Base-by-base conservation (phyloP, 2,329 filamentous ascomycete genomes). In the Hymenoscyphus fructigenus region DNA sequence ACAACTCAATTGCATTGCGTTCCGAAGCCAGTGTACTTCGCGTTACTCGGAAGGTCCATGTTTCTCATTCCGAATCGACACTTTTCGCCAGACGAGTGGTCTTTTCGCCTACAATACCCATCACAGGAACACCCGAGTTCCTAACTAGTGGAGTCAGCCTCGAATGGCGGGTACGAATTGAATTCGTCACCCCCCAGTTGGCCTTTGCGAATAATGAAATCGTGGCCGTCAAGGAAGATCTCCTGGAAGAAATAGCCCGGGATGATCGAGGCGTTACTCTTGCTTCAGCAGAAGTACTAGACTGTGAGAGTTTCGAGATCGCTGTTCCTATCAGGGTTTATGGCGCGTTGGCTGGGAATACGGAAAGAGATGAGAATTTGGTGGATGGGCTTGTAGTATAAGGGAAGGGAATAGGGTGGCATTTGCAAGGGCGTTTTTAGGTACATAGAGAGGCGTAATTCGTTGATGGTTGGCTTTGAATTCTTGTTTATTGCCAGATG, bases 221-320 rank as follows among this genome's bases (percentile, higher is more conserved):
- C 9, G 71, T 73, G 28, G 76, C 78, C 7, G 67, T 71, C 3
- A 74, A 73, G 67, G 78, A 73, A 26, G 78, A 78, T 14, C 77
- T 97, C n/a, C 78, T 97, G 50, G 93, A 97, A 75, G 87, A 91
- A 72, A 85, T 95, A 12, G 88, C 88, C 6, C 85, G 86, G 60
- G 92, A 97, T 74, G 91, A 96, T 69, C 83, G 92, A 53, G 92
- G 92, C 1, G 85, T 88, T 0, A 85, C 95, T 15, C 81, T 93
- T 60, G 91, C 92, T 17, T 91, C 91, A 0, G 86, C 90, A 60
- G 91, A 96, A 79, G 87, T 88, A 68, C 73, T 97, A 60, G 84
- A 88, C 9, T 94, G 92, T 72, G 93, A 97, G 80, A 96, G 91
- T 72, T 97, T 97, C 77, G 93, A 97, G 77, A 91, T 96, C 57